Evolutionary conservation across 1,284 basidiomycete species (phyloP).

Genomic region (Austroboletus niveus): DNA sequence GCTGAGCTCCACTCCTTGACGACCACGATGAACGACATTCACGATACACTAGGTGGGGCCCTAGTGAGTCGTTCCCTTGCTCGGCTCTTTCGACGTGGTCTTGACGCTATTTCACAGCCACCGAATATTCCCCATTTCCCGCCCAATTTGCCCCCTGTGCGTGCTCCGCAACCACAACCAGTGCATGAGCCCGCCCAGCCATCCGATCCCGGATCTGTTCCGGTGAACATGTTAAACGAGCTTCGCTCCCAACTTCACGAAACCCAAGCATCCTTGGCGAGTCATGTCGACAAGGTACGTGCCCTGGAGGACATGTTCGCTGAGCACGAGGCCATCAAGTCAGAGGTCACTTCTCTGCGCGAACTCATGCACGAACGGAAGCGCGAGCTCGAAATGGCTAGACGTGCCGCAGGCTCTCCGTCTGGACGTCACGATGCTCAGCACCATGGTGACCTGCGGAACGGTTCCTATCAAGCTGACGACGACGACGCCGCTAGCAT

Average conservation of each 20-base stretch:
- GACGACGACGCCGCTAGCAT: conserved; percentile 56
- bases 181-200: conserved; percentile 24
- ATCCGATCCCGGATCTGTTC: conserved; percentile 23
- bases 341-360: conserved; percentile 72
- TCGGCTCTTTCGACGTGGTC: not conserved
- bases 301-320: conserved; percentile 80
- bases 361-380: conserved; percentile 67
- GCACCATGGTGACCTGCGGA: conserved; percentile 28
- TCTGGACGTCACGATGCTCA: conserved; percentile 25
- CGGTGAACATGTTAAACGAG: conserved; percentile 31
- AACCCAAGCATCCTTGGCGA: conserved; percentile 78
- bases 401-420: conserved; percentile 22
- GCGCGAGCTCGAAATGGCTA: conserved; percentile 27
- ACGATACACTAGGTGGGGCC: conserved; percentile 87
- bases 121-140: conserved; percentile 60
- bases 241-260: conserved; percentile 85
- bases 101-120: conserved; percentile 42
- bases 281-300: conserved; percentile 84
- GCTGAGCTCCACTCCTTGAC: conserved; percentile 81
- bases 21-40: conserved; percentile 86
- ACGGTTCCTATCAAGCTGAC: conserved; percentile 46
- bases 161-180: conserved; percentile 52
- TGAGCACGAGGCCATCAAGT: conserved; percentile 85
- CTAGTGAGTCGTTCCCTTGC: conserved; percentile 48
- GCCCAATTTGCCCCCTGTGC: conserved; percentile 61